These are phyloP conservation scores for Nemania abortiva DNA, from an alignment of 2,329 filamentous ascomycete genomes.

Conservation along the genomic window DNA sequence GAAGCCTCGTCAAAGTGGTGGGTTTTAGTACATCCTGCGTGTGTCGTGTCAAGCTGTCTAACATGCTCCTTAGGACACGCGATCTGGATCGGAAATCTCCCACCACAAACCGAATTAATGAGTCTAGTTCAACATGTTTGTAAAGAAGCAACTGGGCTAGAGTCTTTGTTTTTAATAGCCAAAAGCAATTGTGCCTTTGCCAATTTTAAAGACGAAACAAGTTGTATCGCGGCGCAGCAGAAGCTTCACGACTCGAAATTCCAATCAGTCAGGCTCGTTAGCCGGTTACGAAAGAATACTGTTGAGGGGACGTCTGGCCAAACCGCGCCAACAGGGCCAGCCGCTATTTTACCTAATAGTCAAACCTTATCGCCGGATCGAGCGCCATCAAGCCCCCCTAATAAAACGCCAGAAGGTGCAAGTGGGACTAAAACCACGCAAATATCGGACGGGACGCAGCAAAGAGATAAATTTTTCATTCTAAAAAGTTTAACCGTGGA, in stretches of 20 bases:
- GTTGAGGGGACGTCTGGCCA: constrained; percentile 57
- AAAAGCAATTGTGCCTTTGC: constrained; percentile 98
- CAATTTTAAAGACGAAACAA: constrained; percentile 86
- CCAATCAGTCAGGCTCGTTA: constrained; percentile 85
- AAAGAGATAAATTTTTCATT: constrained; percentile 85
- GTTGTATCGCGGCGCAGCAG: constrained; percentile 80
- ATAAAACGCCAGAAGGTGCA: constrained; percentile 37
- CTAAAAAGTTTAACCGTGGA: constrained; percentile 93
- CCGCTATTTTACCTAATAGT: constrained; percentile 53
- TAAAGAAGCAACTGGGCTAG: constrained; percentile 79
- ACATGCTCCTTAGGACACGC: constrained; percentile 73
- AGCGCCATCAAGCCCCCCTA: constrained; percentile 32
- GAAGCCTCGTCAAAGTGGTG: constrained; percentile 72
- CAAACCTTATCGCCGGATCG: constrained; percentile 40
- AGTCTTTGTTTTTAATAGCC: constrained; percentile 92
- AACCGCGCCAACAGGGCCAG: constrained; percentile 68
- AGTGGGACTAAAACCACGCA: constrained; percentile 36
- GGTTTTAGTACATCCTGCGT: constrained; percentile 46
- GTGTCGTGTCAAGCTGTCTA: constrained; percentile 12
- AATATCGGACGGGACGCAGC: constrained; percentile 42
- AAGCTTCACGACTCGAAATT: constrained; percentile 93
- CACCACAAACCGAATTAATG: constrained; percentile 83
- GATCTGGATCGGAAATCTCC: constrained; percentile 95
- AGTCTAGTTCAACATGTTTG: constrained; percentile 93
- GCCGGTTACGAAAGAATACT: constrained; percentile 75